A percentile compares a stretch with the other conserved stretches of the same genome.
Evolutionary conservation across 2,329 filamentous ascomycete species (phyloP).

Genomic region (Graphilbum fragrans): DNA sequence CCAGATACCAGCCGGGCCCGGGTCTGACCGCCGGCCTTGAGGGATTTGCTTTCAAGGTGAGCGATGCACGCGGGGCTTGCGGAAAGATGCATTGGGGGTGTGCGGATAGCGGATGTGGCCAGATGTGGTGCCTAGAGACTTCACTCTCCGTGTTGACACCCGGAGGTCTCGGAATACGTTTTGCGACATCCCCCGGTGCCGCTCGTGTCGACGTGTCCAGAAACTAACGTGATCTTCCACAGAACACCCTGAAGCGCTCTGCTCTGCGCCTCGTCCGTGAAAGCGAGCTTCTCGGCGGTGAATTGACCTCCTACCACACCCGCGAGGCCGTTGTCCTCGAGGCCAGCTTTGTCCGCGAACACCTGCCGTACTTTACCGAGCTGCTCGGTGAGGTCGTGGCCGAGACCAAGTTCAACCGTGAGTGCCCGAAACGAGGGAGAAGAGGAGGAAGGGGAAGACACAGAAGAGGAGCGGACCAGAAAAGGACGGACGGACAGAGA

Average conservation of each 20-base stretch:
- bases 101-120: no score
- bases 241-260: constrained; percentile 82
- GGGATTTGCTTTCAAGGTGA: constrained; percentile 95
- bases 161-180: no score
- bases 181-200: no score
- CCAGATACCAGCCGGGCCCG: constrained; percentile 80
- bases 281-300: constrained; percentile 85
- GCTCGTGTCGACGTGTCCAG: no score
- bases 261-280: constrained; percentile 89
- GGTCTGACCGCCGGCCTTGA: constrained; percentile 83
- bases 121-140: no score
- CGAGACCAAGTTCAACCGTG: constrained; percentile 74
- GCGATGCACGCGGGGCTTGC: constrained; percentile 9
- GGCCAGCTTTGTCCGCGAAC: constrained; percentile 88
- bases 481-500: no score
- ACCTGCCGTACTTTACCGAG: constrained; percentile 96
- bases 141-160: no score
- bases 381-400: constrained; percentile 84
- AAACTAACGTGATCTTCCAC: constrained; percentile 8
- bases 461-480: no score
- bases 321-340: constrained; percentile 87
- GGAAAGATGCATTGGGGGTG: no score
- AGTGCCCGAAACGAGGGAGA: no score
- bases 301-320: constrained; percentile 78
- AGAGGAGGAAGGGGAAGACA: no score